Evolutionary conservation across 1,284 basidiomycete genomes (phyloP).

Genomic region (Ganoderma sinense): DNA sequence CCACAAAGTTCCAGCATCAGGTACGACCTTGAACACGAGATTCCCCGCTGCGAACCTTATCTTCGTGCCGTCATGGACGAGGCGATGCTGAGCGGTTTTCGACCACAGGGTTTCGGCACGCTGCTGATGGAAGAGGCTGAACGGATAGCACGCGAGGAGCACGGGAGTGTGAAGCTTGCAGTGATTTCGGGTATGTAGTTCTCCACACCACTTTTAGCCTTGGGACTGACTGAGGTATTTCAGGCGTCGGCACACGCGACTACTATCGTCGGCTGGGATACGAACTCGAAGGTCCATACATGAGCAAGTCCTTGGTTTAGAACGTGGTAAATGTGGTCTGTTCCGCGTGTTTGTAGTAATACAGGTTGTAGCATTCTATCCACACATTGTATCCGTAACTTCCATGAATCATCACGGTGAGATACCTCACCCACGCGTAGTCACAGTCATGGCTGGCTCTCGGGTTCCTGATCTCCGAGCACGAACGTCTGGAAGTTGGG

Average conservation of each 20-base stretch:
- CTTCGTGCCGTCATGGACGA: not conserved
- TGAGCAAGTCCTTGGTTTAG: slow-evolving; percentile 81
- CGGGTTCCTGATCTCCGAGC: slow-evolving; percentile 50
- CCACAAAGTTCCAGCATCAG: slow-evolving; percentile 98
- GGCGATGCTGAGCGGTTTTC: slow-evolving; percentile 10
- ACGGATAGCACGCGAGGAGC: slow-evolving; percentile 97
- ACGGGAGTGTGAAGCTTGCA: slow-evolving; percentile 92
- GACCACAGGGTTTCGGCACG: slow-evolving; percentile 90
- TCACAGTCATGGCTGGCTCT: slow-evolving; percentile 5
- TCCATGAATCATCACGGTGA: not conserved
- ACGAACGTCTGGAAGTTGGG: slow-evolving; percentile 92
- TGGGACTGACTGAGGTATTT: slow-evolving; percentile 6
- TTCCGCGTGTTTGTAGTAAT: slow-evolving; percentile 39
- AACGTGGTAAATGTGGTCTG: slow-evolving; percentile 5
- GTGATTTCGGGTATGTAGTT: slow-evolving; percentile 86
- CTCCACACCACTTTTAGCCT: slow-evolving; percentile 14
- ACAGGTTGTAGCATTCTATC: slow-evolving; percentile 15
- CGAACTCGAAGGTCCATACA: slow-evolving; percentile 95
- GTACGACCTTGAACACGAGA: slow-evolving; percentile 40
- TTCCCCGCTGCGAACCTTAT: not conserved
- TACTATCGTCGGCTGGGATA: slow-evolving; percentile 96
- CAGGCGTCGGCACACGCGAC: slow-evolving; percentile 92
- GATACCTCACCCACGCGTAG: not conserved
- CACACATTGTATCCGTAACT: not conserved
- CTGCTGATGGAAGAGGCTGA: slow-evolving; percentile 99